Conservation (phyloP, 1,139 yeast genomes). For the Zygosaccharomyces pseudobailii region DNA sequence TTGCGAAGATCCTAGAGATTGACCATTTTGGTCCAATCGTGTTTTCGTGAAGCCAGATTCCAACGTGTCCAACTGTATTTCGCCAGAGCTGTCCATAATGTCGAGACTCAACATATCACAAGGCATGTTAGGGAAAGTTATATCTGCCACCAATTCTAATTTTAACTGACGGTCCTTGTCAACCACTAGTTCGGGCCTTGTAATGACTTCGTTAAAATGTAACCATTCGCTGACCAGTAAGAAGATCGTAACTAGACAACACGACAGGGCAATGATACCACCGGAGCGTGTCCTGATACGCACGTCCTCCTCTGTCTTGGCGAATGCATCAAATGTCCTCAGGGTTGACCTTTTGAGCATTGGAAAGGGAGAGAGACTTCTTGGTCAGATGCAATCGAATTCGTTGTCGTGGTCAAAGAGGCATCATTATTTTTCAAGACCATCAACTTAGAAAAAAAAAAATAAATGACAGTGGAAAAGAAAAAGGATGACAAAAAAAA, state of each 20-base stretch:
- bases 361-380: background rate
- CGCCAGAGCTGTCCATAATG: slow-evolving; percentile 83
- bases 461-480: background rate
- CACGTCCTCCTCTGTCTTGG: slow-evolving; percentile 93
- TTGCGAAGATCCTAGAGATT: slow-evolving; percentile 21
- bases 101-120: slow-evolving; percentile 65
- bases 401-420: background rate
- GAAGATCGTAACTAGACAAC: slow-evolving; percentile 57
- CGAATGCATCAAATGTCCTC: slow-evolving; percentile 64
- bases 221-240: slow-evolving; percentile 70
- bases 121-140: slow-evolving; percentile 78
- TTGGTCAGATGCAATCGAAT: background rate
- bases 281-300: slow-evolving; percentile 84
- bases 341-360: slow-evolving; percentile 24
- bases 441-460: background rate
- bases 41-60: slow-evolving; percentile 67
- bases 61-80: slow-evolving; percentile 65
- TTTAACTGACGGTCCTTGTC: slow-evolving; percentile 78
- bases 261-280: slow-evolving; percentile 75
- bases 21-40: slow-evolving; percentile 44
- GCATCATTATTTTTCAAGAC: background rate
- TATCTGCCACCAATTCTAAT: slow-evolving; percentile 72
- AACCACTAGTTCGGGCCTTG: slow-evolving; percentile 79
- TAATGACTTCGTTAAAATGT: slow-evolving; percentile 62
- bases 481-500: background rate